Conservation (phyloP, 2,329 filamentous ascomycete species). For the Dactylellina parvicollis region DNA sequence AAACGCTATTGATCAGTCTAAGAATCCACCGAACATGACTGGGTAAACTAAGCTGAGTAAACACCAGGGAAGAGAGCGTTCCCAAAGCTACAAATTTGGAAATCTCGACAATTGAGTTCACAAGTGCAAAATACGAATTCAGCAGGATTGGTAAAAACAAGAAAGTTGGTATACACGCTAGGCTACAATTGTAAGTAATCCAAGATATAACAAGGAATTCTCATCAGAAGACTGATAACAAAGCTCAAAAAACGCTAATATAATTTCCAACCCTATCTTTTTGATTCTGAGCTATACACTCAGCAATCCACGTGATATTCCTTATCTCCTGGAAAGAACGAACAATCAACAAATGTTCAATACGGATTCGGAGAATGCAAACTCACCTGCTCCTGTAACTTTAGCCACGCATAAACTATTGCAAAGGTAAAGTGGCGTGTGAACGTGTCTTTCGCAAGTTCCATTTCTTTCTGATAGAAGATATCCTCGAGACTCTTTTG, state of each 20-base stretch:
- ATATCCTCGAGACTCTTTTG: constrained; percentile 93
- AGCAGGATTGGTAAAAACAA: no score
- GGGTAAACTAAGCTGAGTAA: no score
- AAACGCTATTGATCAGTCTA: no score
- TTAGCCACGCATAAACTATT: constrained; percentile 97
- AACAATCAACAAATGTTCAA: not conserved
- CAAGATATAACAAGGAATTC: not conserved
- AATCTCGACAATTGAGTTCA: no score
- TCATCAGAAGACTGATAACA: not conserved
- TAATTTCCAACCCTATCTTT: constrained; percentile 99
- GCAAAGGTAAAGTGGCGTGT: constrained; percentile 95
- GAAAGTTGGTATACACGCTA: not conserved
- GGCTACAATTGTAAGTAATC: not conserved
- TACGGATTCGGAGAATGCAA: not conserved
- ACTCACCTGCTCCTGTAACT: constrained; percentile 91
- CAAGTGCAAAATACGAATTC: no score
- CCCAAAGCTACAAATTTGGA: no score
- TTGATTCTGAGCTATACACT: constrained; percentile 99
- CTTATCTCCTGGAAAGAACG: constrained; percentile 81
- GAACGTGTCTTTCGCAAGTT: constrained; percentile 93
- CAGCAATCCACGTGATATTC: constrained; percentile 99
- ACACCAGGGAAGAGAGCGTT: no score
- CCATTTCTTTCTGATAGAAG: constrained; percentile 99
- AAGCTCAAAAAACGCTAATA: constrained; percentile 86
- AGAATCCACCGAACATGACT: no score